Conservation (phyloP, 345 rosid genomes). For the Eucalyptus sideroxylon region DNA sequence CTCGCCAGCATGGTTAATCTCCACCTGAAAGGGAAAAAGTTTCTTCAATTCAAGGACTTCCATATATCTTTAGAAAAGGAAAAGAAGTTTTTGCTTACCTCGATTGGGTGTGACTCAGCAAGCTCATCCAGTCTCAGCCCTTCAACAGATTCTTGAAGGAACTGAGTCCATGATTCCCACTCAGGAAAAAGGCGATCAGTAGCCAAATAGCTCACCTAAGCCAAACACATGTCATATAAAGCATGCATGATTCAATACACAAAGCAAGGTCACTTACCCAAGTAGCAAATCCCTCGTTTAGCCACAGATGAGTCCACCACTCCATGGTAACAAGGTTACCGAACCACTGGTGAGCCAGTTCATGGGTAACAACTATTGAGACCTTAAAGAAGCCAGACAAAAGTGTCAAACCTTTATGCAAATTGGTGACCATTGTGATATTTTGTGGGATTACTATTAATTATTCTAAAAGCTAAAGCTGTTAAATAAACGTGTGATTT, state of each 20-base stretch:
- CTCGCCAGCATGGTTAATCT: slow-evolving; percentile 76
- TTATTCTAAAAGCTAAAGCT: too few species aligned
- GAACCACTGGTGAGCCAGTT: slow-evolving; percentile 98
- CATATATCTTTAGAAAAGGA: neutral
- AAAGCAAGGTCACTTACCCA: slow-evolving; percentile 30
- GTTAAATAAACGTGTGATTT: too few species aligned
- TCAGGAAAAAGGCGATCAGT: slow-evolving; percentile 85
- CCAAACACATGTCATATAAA: neutral
- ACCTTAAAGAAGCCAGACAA: slow-evolving; percentile 35
- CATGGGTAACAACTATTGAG: slow-evolving; percentile 91
- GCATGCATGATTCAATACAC: slow-evolving; percentile 1
- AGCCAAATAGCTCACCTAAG: slow-evolving; percentile 98
- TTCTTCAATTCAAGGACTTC: neutral
- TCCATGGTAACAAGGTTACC: slow-evolving; percentile 99
- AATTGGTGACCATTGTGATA: neutral
- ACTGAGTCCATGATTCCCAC: slow-evolving; percentile 98
- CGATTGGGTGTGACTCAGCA: slow-evolving; percentile 95
- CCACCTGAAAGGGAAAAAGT: slow-evolving; percentile 44
- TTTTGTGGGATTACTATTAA: too few species aligned
- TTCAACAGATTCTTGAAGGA: slow-evolving; percentile 69
- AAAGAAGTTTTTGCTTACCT: slow-evolving; percentile 26
- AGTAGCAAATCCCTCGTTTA: slow-evolving; percentile 97
- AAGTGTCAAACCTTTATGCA: neutral
- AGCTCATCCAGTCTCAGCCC: slow-evolving; percentile 93
- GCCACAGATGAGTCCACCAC: slow-evolving; percentile 99